Evolutionary conservation across 345 rosid species (phyloP).

Genomic region (Combretum micranthum): DNA sequence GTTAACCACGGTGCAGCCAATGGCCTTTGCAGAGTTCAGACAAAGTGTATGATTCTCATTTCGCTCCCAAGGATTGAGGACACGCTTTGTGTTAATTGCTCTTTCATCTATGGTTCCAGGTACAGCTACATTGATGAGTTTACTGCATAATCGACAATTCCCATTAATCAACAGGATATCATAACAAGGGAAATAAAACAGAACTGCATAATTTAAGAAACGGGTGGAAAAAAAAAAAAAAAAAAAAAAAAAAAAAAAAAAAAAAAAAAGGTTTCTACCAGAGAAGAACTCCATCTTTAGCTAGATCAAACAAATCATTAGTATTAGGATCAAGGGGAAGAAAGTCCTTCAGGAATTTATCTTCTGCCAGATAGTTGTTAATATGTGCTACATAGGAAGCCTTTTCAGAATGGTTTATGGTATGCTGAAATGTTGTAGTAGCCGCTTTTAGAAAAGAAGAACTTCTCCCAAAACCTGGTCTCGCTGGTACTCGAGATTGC

Average conservation of each 20-base stretch:
- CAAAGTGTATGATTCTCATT: constrained; percentile 96
- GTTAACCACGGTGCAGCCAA: constrained; percentile 97
- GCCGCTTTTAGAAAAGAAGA: constrained; percentile 73
- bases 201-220: neutral
- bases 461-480: constrained; percentile 54
- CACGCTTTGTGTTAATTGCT: constrained; percentile 81
- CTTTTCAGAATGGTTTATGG: constrained; percentile 82
- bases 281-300: constrained; percentile 86
- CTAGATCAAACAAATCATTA: constrained; percentile 80
- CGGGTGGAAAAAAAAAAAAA: too few relatives aligned
- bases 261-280: constrained; percentile 46
- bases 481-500: constrained; percentile 54
- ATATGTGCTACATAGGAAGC: constrained; percentile 88
- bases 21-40: constrained; percentile 97
- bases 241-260: too few relatives aligned
- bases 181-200: neutral
- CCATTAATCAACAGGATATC: constrained; percentile 13
- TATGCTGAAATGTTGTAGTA: constrained; percentile 86
- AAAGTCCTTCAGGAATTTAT: constrained; percentile 66
- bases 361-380: constrained; percentile 72
- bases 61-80: constrained; percentile 94
- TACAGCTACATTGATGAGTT: constrained; percentile 94
- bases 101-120: constrained; percentile 98
- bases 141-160: constrained; percentile 43
- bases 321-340: constrained; percentile 82